These are phyloP conservation scores for Rosa persica DNA, from an alignment of 306 rosid species.

Conservation along the genomic window DNA sequence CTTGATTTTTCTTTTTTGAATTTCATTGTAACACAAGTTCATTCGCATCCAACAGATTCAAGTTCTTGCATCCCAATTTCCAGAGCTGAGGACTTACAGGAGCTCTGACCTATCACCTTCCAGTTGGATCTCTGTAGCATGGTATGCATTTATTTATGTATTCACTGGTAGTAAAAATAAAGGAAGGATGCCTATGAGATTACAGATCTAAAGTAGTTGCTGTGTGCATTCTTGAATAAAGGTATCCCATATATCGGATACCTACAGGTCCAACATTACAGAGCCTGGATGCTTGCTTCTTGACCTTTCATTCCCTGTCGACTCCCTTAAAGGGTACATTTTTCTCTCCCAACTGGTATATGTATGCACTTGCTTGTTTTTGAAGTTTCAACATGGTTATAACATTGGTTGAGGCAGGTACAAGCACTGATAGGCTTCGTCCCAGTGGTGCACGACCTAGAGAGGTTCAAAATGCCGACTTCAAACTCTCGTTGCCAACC, in stretches of 20 bases:
- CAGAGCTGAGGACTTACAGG: slow-evolving; percentile 68
- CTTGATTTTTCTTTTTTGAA: neutral
- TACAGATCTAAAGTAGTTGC: slow-evolving; percentile 21
- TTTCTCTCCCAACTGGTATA: slow-evolving; percentile 6
- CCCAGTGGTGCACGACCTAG: slow-evolving; percentile 41
- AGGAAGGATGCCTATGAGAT: slow-evolving; percentile 7
- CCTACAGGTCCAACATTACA: slow-evolving; percentile 91
- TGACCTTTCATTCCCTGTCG: slow-evolving; percentile 74
- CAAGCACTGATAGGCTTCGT: slow-evolving; percentile 49
- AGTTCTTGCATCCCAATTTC: slow-evolving; percentile 68
- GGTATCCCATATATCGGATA: slow-evolving; percentile 96
- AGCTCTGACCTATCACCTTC: slow-evolving; percentile 88
- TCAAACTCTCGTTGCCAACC: slow-evolving; percentile 59
- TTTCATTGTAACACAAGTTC: slow-evolving; percentile 21
- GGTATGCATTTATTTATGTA: slow-evolving; percentile 45
- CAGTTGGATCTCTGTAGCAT: slow-evolving; percentile 89
- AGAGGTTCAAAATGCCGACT: slow-evolving; percentile 38
- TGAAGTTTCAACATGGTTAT: neutral
- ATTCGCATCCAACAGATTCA: slow-evolving; percentile 53
- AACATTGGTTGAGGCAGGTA: slow-evolving; percentile 52
- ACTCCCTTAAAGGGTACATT: slow-evolving; percentile 55
- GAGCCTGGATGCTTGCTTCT: slow-evolving; percentile 82
- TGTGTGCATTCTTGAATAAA: slow-evolving; percentile 28
- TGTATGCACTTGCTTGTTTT: neutral
- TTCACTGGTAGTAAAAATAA: neutral